Base-by-base conservation (phyloP, 2,329 filamentous ascomycete genomes). In the Phialophora macrospora region DNA sequence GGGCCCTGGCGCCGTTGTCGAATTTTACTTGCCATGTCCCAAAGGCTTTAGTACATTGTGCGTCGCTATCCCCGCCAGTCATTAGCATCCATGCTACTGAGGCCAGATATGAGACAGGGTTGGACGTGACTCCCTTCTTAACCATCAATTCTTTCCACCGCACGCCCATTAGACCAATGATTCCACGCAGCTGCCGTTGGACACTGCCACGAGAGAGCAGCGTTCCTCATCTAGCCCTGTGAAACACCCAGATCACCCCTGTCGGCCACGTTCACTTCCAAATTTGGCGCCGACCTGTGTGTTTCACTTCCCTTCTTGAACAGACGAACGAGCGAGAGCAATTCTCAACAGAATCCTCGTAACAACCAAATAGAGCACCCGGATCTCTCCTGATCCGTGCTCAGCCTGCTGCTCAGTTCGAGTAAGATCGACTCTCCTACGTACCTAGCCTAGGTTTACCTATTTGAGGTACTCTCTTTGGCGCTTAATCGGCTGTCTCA, bases 391-490 rank as follows among this genome's bases (percentile, higher is more conserved):
- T 56, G 55, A 60, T 63, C 67, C 67, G 67, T 56, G 62, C 67
- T 67, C 67, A 69, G 62, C 67, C 67, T 69, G 41, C 62, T 34
- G 61, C 62, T 60, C 49, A 4, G 26, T 61, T 56, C n/a, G 55
- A 60, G 24, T 20, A 59, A 48, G 66, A 65, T 63, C 51, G 30
- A 24, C 60, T 55, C 38, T 46, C 51, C 48, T 56, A 60, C 30
- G 41, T 48, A 49, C 52, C 28, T 38, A 66, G 44, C 54, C 51
- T 62, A 62, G 64, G 63, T 64, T 59, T 66, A 58, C 51, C 67
- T 68, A 68, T 68, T 68, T 68, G 63, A 68, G 67, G 64, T 64
- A 61, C 60, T 51, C n/a, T 48, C 62, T 55, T 55, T 66, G 52
- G 46, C 51, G 44, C 54, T 52, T 59, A 55, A 48, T 63, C 49